Base-by-base conservation (phyloP, 176 grass and related monocot genomes). In the Metroxylon sagu region DNA sequence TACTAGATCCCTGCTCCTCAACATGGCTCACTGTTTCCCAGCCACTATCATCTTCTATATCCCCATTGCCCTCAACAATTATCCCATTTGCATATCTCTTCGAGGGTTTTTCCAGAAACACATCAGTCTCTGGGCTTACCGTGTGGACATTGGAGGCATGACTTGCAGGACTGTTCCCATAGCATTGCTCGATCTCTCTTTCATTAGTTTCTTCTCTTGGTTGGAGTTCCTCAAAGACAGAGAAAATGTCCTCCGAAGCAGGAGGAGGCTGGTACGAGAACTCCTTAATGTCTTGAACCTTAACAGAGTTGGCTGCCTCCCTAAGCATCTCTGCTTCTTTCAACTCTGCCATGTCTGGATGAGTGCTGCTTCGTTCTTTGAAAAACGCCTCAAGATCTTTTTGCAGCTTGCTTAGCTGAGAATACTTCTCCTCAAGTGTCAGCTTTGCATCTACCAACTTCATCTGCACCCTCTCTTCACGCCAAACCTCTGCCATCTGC, bases 11-110 rank as follows among this genome's bases (percentile, higher is more conserved):
- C 17, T 67, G 71, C 54, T 89, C 80, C 28, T 89, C 80, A n/a
- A 84, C 74, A 74, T 89, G 62, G 69, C 80, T 84, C n/a, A 89
- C 77, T 15, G 85, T 89, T 70, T 89, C 85, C 85, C 85, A 89
- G 50, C 80, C 85, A 35, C 85, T 89, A 48, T 84, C 80, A 84
- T 84, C 80, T 73, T 89, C 85, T 6, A 31, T 59, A 18, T 64
- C 74, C 56, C 60, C 70, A 54, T 80, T 62, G 58, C 10, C 55
- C 26, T 23, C 73, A 49, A 19, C 69, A 49, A 19, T 57, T 52
- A 49, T 28, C 1, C 59, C 64, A 16, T 55, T 79, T 35, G 57
- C 30, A 26, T 68, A 62, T 72, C 62, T 77, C 59, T 51, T 84
- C 4, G 15, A 60, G 18, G 60, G 54, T 73, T 77, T 89, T 53